These are phyloP conservation scores for Lichtheimia corymbifera DNA, from an alignment of 371 early-diverging fungal species.

Conservation along the genomic window DNA sequence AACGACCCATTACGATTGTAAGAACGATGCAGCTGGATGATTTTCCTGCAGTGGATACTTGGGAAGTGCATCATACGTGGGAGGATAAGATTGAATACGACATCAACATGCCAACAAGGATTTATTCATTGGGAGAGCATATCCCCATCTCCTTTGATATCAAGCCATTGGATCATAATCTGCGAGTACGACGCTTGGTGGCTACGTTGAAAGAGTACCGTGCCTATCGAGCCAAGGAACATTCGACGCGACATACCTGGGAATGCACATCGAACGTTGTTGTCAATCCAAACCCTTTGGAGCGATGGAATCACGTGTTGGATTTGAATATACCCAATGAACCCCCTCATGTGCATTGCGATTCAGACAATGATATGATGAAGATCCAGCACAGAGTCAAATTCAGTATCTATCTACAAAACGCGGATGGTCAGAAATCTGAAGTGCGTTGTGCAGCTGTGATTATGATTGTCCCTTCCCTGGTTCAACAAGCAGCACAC, in stretches of 20 bases:
- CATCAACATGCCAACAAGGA: conserved; percentile 39
- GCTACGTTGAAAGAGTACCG: conserved; percentile 45
- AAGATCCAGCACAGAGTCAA: conserved; percentile 38
- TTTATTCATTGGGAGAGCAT: conserved; percentile 34
- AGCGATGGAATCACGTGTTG: conserved; percentile 15
- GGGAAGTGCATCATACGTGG: conserved; percentile 48
- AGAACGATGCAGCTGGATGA: conserved; percentile 41
- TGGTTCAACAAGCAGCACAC: conserved; percentile 29
- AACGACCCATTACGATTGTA: conserved; percentile 26
- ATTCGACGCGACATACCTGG: conserved; percentile 17
- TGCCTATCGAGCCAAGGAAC: conserved; percentile 33
- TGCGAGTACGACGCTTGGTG: conserved; percentile 31
- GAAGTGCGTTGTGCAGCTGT: conserved; percentile 43
- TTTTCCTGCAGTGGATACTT: conserved; percentile 30
- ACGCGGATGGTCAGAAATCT: conserved; percentile 35
- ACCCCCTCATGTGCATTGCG: conserved; percentile 35
- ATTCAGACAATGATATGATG: conserved; percentile 47
- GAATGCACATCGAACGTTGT: neutral
- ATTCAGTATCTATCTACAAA: conserved; percentile 24
- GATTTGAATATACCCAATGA: conserved; percentile 27
- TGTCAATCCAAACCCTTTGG: neutral
- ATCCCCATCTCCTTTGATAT: conserved; percentile 44
- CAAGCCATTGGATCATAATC: conserved; percentile 31
- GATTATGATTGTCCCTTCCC: conserved; percentile 34
- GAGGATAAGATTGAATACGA: conserved; percentile 46